A percentile compares a stretch with the other conserved stretches of the same genome.
phyloP scores from a whole-genome alignment of 2,329 filamentous ascomycete genomes.

The Ophiostoma pallidulum region DNA sequence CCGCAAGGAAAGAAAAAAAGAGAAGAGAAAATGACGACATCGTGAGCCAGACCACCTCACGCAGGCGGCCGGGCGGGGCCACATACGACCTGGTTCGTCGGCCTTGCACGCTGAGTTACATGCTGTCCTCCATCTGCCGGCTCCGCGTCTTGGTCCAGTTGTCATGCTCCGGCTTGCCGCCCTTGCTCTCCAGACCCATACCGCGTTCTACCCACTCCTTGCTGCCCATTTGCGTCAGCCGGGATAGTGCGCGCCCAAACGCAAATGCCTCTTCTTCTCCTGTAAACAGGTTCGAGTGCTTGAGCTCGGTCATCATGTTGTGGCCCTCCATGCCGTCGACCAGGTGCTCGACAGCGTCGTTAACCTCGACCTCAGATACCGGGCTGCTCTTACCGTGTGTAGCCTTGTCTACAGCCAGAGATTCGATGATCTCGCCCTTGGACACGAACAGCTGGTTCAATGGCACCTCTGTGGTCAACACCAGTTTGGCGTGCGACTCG shows the following conservation, averaged over 20 bases:
- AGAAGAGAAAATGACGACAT: too few species aligned
- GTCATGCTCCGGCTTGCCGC: slow-evolving; percentile 54
- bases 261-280: slow-evolving; percentile 96
- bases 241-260: slow-evolving; percentile 77
- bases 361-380: slow-evolving; percentile 33
- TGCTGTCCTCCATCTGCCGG: slow-evolving; percentile 58
- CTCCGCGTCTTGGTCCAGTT: slow-evolving; percentile 57
- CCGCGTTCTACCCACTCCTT: slow-evolving; percentile 88
- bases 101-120: slow-evolving; percentile 34
- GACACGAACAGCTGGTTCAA: slow-evolving; percentile 80
- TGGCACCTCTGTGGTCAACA: slow-evolving; percentile 81
- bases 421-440: slow-evolving; percentile 55
- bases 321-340: slow-evolving; percentile 75
- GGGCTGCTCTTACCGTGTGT: neutral
- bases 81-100: too few species aligned
- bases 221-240: slow-evolving; percentile 87
- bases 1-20: too few species aligned
- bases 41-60: too few species aligned
- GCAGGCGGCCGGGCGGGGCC: too few species aligned
- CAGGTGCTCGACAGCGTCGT: slow-evolving; percentile 65
- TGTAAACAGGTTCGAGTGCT: slow-evolving; percentile 77
- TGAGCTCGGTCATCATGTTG: slow-evolving; percentile 67
- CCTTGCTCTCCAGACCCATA: slow-evolving; percentile 54
- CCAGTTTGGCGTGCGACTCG: slow-evolving; percentile 84
- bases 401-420: slow-evolving; percentile 36